These are phyloP conservation scores for Phytophthora constricta DNA, from an alignment of 352 stramenopile species.

Conservation along the genomic window DNA sequence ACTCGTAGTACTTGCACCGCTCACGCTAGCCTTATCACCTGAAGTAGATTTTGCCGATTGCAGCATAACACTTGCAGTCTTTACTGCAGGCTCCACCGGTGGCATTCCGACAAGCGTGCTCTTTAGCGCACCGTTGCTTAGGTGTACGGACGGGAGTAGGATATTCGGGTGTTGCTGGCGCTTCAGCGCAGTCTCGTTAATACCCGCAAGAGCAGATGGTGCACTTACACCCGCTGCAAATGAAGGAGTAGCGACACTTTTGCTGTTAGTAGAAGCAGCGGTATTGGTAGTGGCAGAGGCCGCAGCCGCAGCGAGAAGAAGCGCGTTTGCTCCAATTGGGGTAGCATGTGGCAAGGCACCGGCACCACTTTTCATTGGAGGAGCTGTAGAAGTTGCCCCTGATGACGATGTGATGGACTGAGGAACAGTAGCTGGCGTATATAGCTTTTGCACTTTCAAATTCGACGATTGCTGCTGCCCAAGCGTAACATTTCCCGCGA, in stretches of 20 bases:
- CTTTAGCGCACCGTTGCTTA: slow-evolving; percentile 22
- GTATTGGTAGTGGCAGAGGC: slow-evolving; percentile 19
- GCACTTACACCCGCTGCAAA: slow-evolving; percentile 10
- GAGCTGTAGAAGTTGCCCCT: slow-evolving; percentile 8
- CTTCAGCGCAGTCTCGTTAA: slow-evolving; percentile 49
- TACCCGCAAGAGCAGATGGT: slow-evolving; percentile 32
- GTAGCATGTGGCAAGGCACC: not conserved
- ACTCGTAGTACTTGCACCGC: too few relatives aligned
- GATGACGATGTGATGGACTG: slow-evolving; percentile 11
- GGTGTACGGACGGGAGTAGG: slow-evolving; percentile 40
- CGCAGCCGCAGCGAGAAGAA: slow-evolving; percentile 27
- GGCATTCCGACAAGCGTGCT: slow-evolving; percentile 2
- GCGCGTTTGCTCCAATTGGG: slow-evolving; percentile 22
- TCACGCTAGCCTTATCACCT: not conserved
- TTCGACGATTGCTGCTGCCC: slow-evolving; percentile 20
- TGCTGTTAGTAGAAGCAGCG: slow-evolving; percentile 14
- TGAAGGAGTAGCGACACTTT: slow-evolving; percentile 3
- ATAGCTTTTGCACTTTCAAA: slow-evolving; percentile 5
- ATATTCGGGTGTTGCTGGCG: slow-evolving; percentile 70
- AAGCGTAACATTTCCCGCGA: slow-evolving; percentile 18
- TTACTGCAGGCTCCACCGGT: slow-evolving; percentile 18
- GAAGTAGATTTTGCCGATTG: slow-evolving; percentile 5
- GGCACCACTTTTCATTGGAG: slow-evolving; percentile 5
- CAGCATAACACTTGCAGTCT: too few relatives aligned
- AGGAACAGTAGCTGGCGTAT: slow-evolving; percentile 10